Conservation (phyloP, 805 yeast genomes). For the Zygotorulaspora danielsina region DNA sequence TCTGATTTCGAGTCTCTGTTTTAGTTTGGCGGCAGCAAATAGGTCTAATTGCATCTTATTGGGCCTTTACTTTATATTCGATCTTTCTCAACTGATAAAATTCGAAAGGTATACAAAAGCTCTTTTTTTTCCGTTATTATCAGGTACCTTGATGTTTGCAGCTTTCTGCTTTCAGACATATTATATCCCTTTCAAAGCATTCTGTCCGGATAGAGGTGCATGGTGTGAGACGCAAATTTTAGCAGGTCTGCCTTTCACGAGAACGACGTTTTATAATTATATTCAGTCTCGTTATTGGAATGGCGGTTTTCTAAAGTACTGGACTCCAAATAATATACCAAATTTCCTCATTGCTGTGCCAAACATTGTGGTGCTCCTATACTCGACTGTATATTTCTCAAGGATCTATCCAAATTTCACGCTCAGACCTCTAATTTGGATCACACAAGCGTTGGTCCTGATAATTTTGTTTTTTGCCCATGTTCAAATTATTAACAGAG, state of each 20-base stretch:
- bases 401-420: conserved; percentile 36
- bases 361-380: conserved; percentile 44
- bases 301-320: conserved; percentile 73
- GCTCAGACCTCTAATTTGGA: conserved; percentile 40
- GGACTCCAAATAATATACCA: conserved; percentile 78
- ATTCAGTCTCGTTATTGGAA: conserved; percentile 85
- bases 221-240: conserved; percentile 61
- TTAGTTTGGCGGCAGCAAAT: conserved; percentile 56
- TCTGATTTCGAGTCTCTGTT: conserved; percentile 33
- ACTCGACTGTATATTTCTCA: conserved; percentile 40
- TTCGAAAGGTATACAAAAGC: conserved; percentile 20
- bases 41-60: conserved; percentile 74
- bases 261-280: conserved; percentile 51
- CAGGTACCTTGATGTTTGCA: conserved; percentile 54
- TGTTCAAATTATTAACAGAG: conserved; percentile 79
- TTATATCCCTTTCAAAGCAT: conserved; percentile 48
- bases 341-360: conserved; percentile 78
- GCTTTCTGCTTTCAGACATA: conserved; percentile 45
- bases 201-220: conserved; percentile 68
- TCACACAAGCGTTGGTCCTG: conserved; percentile 43
- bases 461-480: conserved; percentile 65
- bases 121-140: conserved; percentile 37
- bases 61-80: conserved; percentile 64
- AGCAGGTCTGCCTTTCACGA: conserved; percentile 36
- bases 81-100: conserved; percentile 37